These are phyloP conservation scores for Pleurotus ostreatus DNA, from an alignment of 768 basidiomycete species.

Conservation along the genomic window DNA sequence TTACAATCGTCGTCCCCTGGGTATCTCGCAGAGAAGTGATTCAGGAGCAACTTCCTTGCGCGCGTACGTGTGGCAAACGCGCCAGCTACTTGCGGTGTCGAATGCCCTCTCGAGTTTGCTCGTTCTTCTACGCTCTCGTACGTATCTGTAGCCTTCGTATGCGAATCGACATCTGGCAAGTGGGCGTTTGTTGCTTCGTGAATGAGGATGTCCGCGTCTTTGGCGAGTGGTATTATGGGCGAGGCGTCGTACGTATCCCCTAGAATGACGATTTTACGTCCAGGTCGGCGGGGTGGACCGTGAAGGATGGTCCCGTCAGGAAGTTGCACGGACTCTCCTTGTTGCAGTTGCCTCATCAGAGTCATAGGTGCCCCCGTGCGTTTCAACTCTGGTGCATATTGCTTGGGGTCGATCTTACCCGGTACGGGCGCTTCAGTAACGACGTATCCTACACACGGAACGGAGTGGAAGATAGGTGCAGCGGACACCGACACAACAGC, in stretches of 20 bases:
- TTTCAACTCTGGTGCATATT: slow-evolving; percentile 65
- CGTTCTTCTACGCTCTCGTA: slow-evolving; percentile 57
- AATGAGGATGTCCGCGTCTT: slow-evolving; percentile 67
- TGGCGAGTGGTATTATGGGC: slow-evolving; percentile 55
- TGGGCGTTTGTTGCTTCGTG: slow-evolving; percentile 92
- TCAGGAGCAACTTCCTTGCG: slow-evolving; percentile 65
- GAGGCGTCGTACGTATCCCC: slow-evolving; percentile 85
- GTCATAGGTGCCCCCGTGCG: slow-evolving; percentile 68
- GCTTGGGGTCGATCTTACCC: slow-evolving; percentile 68
- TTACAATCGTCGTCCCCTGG: slow-evolving; percentile 57
- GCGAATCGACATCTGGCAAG: slow-evolving; percentile 58
- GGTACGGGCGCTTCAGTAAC: slow-evolving; percentile 67
- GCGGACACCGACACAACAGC: slow-evolving; percentile 61
- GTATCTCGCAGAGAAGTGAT: slow-evolving; percentile 85
- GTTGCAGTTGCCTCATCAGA: slow-evolving; percentile 62
- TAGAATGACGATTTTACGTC: slow-evolving; percentile 75
- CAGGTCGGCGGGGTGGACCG: slow-evolving; percentile 61
- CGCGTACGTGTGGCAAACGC: slow-evolving; percentile 65
- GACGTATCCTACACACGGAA: slow-evolving; percentile 79
- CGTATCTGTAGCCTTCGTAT: slow-evolving; percentile 59
- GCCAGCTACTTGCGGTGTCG: slow-evolving; percentile 89
- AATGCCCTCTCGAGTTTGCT: slow-evolving; percentile 78
- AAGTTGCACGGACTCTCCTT: slow-evolving; percentile 58
- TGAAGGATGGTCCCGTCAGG: slow-evolving; percentile 69
- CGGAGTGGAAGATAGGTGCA: slow-evolving; percentile 75